phyloP scores from a whole-genome alignment of 164 flowering plant species.

The Kalanchoe fedtschenkoi region DNA sequence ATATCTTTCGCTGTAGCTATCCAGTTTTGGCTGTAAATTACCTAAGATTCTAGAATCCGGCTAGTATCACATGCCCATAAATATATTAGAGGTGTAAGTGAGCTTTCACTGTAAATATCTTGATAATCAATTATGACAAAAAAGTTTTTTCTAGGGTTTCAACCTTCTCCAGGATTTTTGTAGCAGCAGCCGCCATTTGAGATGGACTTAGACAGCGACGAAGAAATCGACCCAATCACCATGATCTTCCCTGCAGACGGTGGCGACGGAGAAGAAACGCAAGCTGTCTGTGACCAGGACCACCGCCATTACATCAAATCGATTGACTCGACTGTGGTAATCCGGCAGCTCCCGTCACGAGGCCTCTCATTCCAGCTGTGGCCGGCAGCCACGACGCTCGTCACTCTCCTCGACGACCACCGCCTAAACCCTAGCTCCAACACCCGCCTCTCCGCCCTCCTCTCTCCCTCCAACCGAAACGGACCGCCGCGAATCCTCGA shows the following conservation, averaged over 20 bases:
- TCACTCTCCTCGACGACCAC: constrained; percentile 50
- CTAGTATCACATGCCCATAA: no score
- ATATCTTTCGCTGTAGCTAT: no score
- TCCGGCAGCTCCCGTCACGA: constrained; percentile 59
- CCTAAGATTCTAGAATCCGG: no score
- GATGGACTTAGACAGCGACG: not conserved
- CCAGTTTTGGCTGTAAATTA: no score
- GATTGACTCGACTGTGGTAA: constrained; percentile 31
- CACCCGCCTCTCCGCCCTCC: constrained; percentile 25
- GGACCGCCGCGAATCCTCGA: constrained; percentile 49
- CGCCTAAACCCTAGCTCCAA: constrained; percentile 12
- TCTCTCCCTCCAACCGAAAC: constrained; percentile 9
- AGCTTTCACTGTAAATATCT: no score
- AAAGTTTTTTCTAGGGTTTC: no score
- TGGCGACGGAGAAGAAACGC: not conserved
- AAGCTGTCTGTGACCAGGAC: not conserved
- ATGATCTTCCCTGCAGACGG: not conserved
- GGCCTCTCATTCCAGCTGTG: constrained; percentile 95
- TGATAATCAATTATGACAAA: no score
- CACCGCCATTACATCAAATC: constrained; percentile 33
- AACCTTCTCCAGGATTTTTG: no score
- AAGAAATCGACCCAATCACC: constrained; percentile 2
- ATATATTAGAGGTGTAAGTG: no score
- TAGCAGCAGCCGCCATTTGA: no score
- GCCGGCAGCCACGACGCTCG: constrained; percentile 84